These are phyloP conservation scores for Daldinia grandis DNA, from an alignment of 495 filamentous ascomycete species.

Conservation along the genomic window DNA sequence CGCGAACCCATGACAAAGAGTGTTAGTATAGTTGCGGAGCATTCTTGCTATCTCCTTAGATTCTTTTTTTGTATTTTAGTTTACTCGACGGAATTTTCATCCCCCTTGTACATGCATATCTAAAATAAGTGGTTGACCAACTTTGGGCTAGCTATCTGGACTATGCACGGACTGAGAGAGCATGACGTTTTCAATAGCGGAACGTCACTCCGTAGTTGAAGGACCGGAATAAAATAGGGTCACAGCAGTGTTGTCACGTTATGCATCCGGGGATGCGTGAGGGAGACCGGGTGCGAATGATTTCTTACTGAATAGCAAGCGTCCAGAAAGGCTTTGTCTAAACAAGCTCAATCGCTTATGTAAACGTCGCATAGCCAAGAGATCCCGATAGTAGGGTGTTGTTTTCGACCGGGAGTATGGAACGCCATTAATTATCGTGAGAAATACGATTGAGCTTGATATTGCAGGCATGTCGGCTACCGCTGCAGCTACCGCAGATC, in stretches of 20 bases:
- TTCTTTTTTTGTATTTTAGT: background rate
- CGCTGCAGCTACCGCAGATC: conserved; percentile 14
- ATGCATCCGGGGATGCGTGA: background rate
- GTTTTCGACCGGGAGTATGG: conserved; percentile 22
- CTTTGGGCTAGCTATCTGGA: background rate
- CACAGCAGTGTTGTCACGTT: background rate
- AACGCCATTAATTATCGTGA: conserved; percentile 21
- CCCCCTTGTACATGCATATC: background rate
- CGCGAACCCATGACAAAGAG: background rate
- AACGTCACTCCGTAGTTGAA: background rate
- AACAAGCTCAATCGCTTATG: conserved; percentile 11
- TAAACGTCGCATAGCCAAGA: conserved; percentile 22
- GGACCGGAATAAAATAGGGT: background rate
- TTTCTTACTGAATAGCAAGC: background rate
- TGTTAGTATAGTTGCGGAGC: background rate
- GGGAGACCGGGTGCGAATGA: background rate
- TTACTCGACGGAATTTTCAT: background rate
- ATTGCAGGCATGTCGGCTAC: conserved; percentile 13
- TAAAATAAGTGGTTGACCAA: background rate
- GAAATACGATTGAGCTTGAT: conserved; percentile 25
- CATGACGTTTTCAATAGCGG: background rate
- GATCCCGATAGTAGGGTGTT: background rate
- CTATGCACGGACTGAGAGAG: background rate
- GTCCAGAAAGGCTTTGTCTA: background rate
- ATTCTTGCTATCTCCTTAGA: background rate